phyloP scores from a whole-genome alignment of 2,329 filamentous ascomycete species.

The Colletotrichum trifolii region DNA sequence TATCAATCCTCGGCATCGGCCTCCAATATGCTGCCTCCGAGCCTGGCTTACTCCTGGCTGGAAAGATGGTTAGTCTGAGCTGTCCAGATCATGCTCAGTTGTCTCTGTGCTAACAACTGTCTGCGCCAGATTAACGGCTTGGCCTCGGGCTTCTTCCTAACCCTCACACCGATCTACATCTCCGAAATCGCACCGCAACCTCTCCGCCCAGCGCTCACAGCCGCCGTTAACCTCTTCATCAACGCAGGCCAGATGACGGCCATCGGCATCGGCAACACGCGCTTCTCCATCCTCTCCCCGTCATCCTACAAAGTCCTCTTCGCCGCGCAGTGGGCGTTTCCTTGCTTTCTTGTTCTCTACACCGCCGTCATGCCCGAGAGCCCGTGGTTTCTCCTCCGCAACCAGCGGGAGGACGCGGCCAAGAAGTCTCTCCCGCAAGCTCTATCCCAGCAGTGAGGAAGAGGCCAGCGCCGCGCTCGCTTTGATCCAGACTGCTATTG shows the following conservation, averaged over 20 bases:
- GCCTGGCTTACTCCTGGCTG: slow-evolving; percentile 1
- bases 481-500: background rate
- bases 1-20: slow-evolving; percentile 1
- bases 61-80: background rate
- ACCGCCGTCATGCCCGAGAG: background rate
- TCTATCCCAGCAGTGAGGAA: background rate
- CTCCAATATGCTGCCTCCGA: background rate
- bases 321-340: slow-evolving; percentile 1
- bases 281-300: background rate
- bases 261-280: background rate
- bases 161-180: slow-evolving; percentile 2
- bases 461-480: background rate
- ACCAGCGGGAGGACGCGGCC: background rate
- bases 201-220: background rate
- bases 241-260: background rate
- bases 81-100: no score
- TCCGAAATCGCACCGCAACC: slow-evolving; percentile 1
- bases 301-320: background rate
- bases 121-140: background rate
- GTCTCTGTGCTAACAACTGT: no score
- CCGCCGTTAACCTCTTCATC: slow-evolving; percentile 2
- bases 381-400: background rate
- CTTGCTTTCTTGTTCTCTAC: background rate
- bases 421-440: background rate
- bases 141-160: background rate